A percentile compares a stretch with the other conserved stretches of the same genome.
phyloP scores from a whole-genome alignment of 345 rosid species.

The Lenwebbia sp. region DNA sequence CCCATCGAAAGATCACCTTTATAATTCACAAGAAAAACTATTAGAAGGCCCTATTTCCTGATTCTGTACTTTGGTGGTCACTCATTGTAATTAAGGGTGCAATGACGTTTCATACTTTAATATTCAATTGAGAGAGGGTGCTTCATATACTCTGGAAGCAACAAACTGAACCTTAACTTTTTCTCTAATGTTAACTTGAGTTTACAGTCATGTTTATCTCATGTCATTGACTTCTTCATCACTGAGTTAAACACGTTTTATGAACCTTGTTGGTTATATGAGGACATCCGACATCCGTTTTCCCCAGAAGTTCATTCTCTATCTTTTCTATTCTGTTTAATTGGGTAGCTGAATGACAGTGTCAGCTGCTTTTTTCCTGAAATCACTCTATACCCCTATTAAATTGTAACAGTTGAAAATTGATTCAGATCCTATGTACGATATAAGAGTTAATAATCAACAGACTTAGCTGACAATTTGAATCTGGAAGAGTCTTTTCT shows the following conservation, averaged over 20 bases:
- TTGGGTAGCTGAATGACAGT: neutral
- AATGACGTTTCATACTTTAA: neutral
- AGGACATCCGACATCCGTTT: neutral
- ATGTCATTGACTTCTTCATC: neutral
- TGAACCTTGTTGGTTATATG: neutral
- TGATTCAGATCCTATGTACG: neutral
- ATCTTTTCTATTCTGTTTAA: neutral
- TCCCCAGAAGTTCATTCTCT: neutral
- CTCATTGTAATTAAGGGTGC: neutral
- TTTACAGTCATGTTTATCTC: neutral
- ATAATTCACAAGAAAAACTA: neutral
- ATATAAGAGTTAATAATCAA: neutral
- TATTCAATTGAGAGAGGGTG: neutral
- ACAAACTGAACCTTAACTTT: neutral
- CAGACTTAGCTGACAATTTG: neutral
- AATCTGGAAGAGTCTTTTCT: neutral
- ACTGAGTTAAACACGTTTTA: neutral
- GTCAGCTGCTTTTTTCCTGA: neutral
- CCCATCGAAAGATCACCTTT: neutral
- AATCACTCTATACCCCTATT: neutral
- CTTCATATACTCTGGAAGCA: neutral
- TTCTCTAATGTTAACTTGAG: neutral
- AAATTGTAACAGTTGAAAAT: neutral
- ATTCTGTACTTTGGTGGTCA: neutral
- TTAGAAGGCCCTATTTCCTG: neutral